Percentiles rank a stretch among this genome's conserved stretches.
Conservation (phyloP, 2,329 filamentous ascomycete species). For the Mycosphaerella sp. region DNA sequence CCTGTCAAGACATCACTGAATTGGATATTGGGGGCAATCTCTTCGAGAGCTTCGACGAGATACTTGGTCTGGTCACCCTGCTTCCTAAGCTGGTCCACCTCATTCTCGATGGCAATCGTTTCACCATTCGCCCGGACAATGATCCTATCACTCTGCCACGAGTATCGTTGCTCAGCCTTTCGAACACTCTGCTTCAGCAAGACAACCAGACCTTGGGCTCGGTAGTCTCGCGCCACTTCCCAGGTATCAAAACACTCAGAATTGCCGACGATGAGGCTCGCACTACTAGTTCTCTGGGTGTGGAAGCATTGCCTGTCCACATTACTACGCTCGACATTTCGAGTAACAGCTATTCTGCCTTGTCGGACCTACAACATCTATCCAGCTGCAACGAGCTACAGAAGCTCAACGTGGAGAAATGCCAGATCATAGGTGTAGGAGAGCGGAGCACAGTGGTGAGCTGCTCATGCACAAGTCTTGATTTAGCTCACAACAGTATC, state of each 20-base stretch:
- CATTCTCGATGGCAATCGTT: constrained; percentile 58
- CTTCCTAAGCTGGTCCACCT: constrained; percentile 54
- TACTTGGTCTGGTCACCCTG: constrained; percentile 65
- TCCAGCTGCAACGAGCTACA: constrained; percentile 51
- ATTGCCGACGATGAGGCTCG: constrained; percentile 36
- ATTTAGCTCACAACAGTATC: constrained; percentile 44
- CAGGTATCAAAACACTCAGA: constrained; percentile 49
- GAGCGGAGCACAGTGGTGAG: constrained; percentile 25
- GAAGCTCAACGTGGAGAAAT: constrained; percentile 63
- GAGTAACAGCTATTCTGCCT: constrained; percentile 59
- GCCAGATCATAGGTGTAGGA: constrained; percentile 53
- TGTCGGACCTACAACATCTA: constrained; percentile 55
- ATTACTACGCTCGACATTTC: constrained; percentile 64
- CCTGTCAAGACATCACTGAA: constrained; percentile 58
- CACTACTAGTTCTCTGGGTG: constrained; percentile 27
- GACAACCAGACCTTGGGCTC: constrained; percentile 38
- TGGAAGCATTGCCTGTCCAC: constrained; percentile 42
- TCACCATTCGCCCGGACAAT: constrained; percentile 32
- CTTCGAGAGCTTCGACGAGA: constrained; percentile 60
- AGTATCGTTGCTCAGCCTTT: constrained; percentile 39
- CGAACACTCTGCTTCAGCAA: constrained; percentile 43
- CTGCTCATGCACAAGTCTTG: constrained; percentile 36
- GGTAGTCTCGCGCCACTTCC: constrained; percentile 47
- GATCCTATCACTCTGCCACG: background rate
- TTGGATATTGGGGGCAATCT: constrained; percentile 82